phyloP scores from a whole-genome alignment of 805 yeast genomes.

The Naumovozyma baii region DNA sequence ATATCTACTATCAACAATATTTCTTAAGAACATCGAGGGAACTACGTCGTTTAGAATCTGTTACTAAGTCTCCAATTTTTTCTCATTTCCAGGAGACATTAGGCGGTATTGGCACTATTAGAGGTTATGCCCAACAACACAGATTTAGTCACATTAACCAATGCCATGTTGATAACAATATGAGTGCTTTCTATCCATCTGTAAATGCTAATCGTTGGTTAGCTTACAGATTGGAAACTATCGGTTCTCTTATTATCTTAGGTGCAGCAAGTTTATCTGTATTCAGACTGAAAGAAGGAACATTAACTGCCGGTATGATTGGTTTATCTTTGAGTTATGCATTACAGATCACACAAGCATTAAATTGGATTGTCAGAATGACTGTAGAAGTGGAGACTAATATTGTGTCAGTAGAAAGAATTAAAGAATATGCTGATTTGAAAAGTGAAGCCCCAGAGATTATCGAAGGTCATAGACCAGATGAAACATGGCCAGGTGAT shows the following conservation, averaged over 20 bases:
- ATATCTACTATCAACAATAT: slow-evolving; percentile 65
- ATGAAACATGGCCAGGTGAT: slow-evolving; percentile 57
- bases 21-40: slow-evolving; percentile 73
- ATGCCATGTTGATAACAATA: slow-evolving; percentile 69
- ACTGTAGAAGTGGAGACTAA: slow-evolving; percentile 97
- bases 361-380: slow-evolving; percentile 98
- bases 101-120: slow-evolving; percentile 63
- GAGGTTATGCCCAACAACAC: slow-evolving; percentile 59
- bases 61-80: slow-evolving; percentile 69
- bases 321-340: slow-evolving; percentile 94
- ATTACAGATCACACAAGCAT: slow-evolving; percentile 80
- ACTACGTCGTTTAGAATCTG: slow-evolving; percentile 71
- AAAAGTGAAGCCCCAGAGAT: slow-evolving; percentile 76
- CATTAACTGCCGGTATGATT: slow-evolving; percentile 77
- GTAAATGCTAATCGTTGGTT: slow-evolving; percentile 95
- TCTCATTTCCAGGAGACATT: slow-evolving; percentile 80
- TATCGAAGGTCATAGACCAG: slow-evolving; percentile 57
- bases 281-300: slow-evolving; percentile 54
- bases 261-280: slow-evolving; percentile 80
- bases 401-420: slow-evolving; percentile 92
- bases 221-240: slow-evolving; percentile 84
- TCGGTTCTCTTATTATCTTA: slow-evolving; percentile 82
- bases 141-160: slow-evolving; percentile 59
- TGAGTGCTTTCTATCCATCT: slow-evolving; percentile 88
- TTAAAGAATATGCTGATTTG: slow-evolving; percentile 75